These are phyloP conservation scores for Cajanus cajan DNA, from an alignment of 306 rosid genomes.

Conservation along the genomic window DNA sequence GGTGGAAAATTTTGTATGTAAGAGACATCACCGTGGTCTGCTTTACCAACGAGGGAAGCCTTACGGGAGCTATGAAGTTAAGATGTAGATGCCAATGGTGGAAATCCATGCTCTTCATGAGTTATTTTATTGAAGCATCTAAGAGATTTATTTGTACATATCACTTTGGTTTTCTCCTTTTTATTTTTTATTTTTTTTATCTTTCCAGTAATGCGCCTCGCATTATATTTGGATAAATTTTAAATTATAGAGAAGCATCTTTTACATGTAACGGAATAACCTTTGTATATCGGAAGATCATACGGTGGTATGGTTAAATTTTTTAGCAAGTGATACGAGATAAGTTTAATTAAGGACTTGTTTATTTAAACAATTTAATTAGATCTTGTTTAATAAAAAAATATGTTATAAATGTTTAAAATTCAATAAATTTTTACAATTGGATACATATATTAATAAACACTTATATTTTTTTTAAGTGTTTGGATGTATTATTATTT, in stretches of 20 bases:
- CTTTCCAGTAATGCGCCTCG: slow-evolving; percentile 20
- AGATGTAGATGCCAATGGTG: neutral
- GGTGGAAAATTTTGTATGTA: slow-evolving; percentile 18
- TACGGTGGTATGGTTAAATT: neutral
- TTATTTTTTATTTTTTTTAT: neutral
- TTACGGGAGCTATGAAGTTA: slow-evolving; percentile 20
- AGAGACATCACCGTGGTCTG: slow-evolving; percentile 14
- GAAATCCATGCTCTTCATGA: neutral
- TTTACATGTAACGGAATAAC: neutral
- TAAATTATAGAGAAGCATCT: neutral
- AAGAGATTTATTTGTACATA: slow-evolving; percentile 10
- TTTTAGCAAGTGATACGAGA: too few relatives aligned
- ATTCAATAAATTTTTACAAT: too few relatives aligned
- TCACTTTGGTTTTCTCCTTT: neutral
- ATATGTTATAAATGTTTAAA: too few relatives aligned
- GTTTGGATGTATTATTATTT: too few relatives aligned
- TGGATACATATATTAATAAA: too few relatives aligned
- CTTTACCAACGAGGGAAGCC: slow-evolving; percentile 2
- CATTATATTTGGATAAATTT: slow-evolving; percentile 6
- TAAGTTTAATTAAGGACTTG: too few relatives aligned
- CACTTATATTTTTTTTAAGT: too few relatives aligned
- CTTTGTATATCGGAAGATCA: slow-evolving; percentile 19
- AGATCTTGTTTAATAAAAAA: too few relatives aligned
- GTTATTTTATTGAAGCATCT: neutral
- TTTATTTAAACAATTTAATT: too few relatives aligned